Evolutionary conservation across 2,329 filamentous ascomycete genomes (phyloP), one percentile per base, ranked within the genome.

Genomic region (Graphilbum ipis-grandicollis): DNA sequence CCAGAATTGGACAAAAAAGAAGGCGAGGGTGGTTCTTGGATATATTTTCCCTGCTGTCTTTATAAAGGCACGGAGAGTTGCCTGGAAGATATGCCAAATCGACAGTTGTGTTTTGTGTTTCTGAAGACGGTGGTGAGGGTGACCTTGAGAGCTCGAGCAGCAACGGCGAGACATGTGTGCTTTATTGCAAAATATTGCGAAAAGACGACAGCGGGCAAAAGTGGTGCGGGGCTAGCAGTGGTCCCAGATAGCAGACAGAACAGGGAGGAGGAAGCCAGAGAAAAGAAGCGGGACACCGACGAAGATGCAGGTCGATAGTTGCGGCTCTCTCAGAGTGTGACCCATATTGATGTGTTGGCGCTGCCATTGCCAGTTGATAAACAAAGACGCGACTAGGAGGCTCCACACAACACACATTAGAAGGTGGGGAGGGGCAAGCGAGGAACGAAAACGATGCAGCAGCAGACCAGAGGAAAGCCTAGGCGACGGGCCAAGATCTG

Each of bases 281-380:
- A 49, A 52, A 43, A 41, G 41, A 52, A 47, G 47, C 47, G 48
- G 56, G 56, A 57, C 52, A 56, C 52, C 21, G 55, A 56, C 52
- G 52, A 54, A 69, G 63, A 70, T 65, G 66, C 68, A 71, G 62
- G 66, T 66, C 56, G 57, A 63, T 29, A 25, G 60, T 71, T 76
- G 71, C 71, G 71, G 71, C 71, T 74, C 69, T 74, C 65, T 69
- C 72, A 70, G 29, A 12, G 29, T 31, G 29, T 17, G 28, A 17
- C 71, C 46, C 69, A 71, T 73, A 62, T 65, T 81, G 82, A 85
- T 92, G 84, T 79, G 83, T 68, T 92, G 84, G 83, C 83, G 77
- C 65, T 66, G 67, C 78, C 68, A 67, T 74, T 71, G 71, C 81
- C 81, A 88, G 77, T 86, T 75, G 68, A 75, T 72, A 64, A 65